These are phyloP conservation scores for Pseudogymnoascus destructans DNA, from an alignment of 2,329 filamentous ascomycete genomes.

Conservation along the genomic window DNA sequence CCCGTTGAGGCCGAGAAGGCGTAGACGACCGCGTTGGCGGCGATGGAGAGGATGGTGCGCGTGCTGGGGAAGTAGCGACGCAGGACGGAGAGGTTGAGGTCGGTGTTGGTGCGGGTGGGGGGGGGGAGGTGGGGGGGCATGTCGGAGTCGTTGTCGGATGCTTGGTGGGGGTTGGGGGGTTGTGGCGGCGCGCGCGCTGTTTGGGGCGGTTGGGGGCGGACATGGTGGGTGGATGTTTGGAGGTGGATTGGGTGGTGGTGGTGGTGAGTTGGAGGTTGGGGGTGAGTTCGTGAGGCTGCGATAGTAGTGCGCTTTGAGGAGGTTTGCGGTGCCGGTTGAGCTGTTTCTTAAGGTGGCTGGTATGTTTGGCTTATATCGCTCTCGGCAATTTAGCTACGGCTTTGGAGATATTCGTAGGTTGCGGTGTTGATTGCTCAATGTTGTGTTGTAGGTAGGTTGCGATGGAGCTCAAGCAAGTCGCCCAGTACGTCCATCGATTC, in stretches of 20 bases:
- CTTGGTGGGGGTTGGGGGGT: constrained; percentile 26
- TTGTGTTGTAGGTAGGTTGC: background rate
- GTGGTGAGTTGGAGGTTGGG: background rate
- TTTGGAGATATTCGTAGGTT: background rate
- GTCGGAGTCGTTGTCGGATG: constrained; percentile 41
- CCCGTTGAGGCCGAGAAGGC: constrained; percentile 52
- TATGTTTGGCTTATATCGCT: background rate
- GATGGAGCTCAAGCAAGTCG: background rate
- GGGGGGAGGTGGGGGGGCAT: constrained; percentile 27
- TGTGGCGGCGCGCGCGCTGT: constrained; percentile 27
- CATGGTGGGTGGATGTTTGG: background rate
- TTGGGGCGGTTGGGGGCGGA: background rate
- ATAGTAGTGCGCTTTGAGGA: background rate
- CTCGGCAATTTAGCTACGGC: background rate
- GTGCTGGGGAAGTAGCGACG: constrained; percentile 68
- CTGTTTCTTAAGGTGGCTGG: background rate
- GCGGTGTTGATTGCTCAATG: background rate
- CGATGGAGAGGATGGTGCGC: constrained; percentile 60
- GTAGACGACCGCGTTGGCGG: constrained; percentile 79
- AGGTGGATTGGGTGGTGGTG: background rate
- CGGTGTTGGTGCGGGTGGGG: constrained; percentile 55
- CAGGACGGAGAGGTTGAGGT: constrained; percentile 78
- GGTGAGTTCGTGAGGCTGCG: background rate
- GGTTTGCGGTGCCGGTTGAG: background rate
- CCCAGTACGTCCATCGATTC: background rate